Percentiles rank a stretch among this genome's conserved stretches.
Evolutionary conservation across 495 filamentous ascomycete genomes (phyloP).

Genomic region (Penicillium egyptiacum): DNA sequence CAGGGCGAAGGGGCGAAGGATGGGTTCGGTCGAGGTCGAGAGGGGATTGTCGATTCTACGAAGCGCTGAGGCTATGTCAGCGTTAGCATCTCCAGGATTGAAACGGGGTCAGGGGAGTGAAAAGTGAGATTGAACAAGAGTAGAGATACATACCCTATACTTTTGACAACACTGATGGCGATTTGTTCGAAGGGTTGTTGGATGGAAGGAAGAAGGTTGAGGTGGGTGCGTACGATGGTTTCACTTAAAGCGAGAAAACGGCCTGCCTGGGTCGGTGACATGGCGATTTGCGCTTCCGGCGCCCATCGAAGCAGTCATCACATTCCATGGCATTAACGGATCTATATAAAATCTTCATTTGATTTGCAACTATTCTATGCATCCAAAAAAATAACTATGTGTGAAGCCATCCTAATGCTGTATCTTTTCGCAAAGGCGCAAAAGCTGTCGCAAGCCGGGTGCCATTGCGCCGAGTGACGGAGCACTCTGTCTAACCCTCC

Average conservation of each 20-base stretch:
- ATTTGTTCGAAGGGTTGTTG: conserved; percentile 15
- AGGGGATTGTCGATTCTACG: conserved; percentile 39
- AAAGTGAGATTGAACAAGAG: not conserved
- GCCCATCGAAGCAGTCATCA: conserved; percentile 25
- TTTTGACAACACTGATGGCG: conserved; percentile 16
- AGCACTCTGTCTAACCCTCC: conserved; percentile 20
- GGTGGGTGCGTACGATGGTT: conserved; percentile 45
- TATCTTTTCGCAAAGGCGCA: conserved; percentile 30
- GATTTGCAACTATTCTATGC: not conserved
- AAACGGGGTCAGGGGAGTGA: conserved; percentile 18
- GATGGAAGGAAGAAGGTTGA: conserved; percentile 27
- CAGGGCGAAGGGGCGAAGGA: conserved; percentile 17
- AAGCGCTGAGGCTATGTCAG: conserved; percentile 49
- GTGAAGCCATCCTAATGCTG: not conserved
- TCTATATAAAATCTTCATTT: not conserved
- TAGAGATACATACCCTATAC: conserved; percentile 24
- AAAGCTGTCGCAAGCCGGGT: conserved; percentile 30
- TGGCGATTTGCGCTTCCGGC: conserved; percentile 39
- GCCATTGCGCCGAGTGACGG: conserved; percentile 30
- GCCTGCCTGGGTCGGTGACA: conserved; percentile 42
- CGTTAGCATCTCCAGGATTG: conserved; percentile 37
- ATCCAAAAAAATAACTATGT: conserved; percentile 6
- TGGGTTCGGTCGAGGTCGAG: conserved; percentile 27
- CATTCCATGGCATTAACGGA: conserved; percentile 13
- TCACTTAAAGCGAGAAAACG: conserved; percentile 47